Conservation (phyloP, 2,329 filamentous ascomycete genomes). For the Nemania abortiva region DNA sequence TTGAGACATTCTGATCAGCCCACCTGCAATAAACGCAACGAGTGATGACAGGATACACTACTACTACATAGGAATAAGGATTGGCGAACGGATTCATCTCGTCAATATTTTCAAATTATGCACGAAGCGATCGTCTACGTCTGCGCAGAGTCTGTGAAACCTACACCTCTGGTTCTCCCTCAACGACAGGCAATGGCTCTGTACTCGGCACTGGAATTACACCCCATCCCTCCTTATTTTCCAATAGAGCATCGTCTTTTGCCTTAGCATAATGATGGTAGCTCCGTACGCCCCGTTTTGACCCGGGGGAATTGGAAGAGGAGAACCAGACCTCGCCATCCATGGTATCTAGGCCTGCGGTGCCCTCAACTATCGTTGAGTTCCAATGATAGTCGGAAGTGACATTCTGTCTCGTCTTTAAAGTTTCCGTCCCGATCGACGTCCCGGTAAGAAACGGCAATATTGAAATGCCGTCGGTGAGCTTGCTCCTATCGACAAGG, state of each 20-base stretch:
- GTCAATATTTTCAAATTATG: background rate
- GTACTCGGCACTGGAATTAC: conserved; percentile 43
- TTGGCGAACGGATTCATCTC: background rate
- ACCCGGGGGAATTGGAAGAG: conserved; percentile 40
- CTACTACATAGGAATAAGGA: background rate
- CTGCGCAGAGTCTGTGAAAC: background rate
- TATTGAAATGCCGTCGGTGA: conserved; percentile 43
- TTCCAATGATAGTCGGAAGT: conserved; percentile 52
- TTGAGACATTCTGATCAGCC: conserved; percentile 10
- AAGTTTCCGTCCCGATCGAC: conserved; percentile 38
- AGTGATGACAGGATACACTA: background rate
- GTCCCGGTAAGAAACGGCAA: conserved; percentile 44
- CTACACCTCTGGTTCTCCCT: conserved; percentile 41
- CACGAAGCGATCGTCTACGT: background rate
- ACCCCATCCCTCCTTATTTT: conserved; percentile 42
- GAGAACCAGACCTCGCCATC: conserved; percentile 50
- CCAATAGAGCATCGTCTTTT: conserved; percentile 43
- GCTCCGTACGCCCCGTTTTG: conserved; percentile 31
- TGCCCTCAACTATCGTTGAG: conserved; percentile 50
- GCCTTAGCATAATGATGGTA: conserved; percentile 47
- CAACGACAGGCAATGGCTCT: conserved; percentile 39
- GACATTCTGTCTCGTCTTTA: conserved; percentile 49
- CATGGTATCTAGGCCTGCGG: conserved; percentile 46
- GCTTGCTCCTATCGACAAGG: conserved; percentile 48
- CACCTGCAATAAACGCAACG: background rate